Percentiles rank a stretch among this genome's conserved stretches.
phyloP scores from a whole-genome alignment of 2,329 filamentous ascomycete species.

The Ophiostoma triangulosporum region DNA sequence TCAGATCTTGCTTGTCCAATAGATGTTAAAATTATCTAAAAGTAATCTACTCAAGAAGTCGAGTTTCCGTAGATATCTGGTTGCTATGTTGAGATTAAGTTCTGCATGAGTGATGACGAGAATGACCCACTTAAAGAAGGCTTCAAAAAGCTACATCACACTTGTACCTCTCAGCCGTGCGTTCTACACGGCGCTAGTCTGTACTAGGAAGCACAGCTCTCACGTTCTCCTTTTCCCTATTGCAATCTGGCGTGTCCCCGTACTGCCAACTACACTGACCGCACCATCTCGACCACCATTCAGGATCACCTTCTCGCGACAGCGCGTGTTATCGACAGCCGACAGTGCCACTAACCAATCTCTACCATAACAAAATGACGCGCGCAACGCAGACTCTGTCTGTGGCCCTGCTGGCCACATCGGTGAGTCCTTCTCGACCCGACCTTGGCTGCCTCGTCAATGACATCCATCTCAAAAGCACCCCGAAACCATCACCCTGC shows the following conservation, averaged over 20 bases:
- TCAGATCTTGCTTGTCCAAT: too few relatives aligned
- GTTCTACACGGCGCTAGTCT: background rate
- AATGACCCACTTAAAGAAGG: background rate
- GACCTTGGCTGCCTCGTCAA: background rate
- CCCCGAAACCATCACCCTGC: too few relatives aligned
- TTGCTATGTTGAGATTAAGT: background rate
- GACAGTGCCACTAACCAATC: background rate
- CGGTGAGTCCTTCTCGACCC: constrained; percentile 50
- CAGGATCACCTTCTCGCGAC: background rate
- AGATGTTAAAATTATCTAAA: too few relatives aligned
- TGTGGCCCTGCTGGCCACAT: constrained; percentile 72
- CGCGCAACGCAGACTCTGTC: constrained; percentile 89
- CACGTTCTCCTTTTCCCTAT: background rate
- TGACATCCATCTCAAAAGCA: too few relatives aligned
- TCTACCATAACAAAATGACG: constrained; percentile 56
- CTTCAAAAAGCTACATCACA: background rate
- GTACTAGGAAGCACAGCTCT: background rate
- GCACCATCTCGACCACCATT: background rate
- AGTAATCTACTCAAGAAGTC: too few relatives aligned
- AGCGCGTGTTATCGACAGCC: background rate
- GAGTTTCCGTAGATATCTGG: too few relatives aligned
- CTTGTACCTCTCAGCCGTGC: background rate
- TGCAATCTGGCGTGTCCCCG: background rate
- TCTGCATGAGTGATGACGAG: background rate
- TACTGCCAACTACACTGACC: background rate